Conservation (phyloP, 1,284 basidiomycete species). For the Apiotrichum gamsii region DNA sequence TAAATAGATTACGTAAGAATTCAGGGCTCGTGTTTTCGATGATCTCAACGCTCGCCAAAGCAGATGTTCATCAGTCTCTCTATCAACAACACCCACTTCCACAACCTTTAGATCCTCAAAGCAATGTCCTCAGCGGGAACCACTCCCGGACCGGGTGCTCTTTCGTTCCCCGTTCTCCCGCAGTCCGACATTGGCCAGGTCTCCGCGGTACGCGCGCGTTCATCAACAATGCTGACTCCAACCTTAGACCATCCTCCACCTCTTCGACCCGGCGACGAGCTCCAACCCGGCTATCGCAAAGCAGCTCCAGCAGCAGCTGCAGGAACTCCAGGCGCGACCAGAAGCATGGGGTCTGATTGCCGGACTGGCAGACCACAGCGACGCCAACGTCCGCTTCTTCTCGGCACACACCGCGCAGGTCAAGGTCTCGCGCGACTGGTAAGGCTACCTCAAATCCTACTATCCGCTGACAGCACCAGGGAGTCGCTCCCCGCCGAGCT, state of each 20-base stretch:
- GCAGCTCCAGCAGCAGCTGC: slow-evolving; percentile 41
- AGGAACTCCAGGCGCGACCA: slow-evolving; percentile 37
- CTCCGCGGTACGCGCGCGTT: slow-evolving; percentile 22
- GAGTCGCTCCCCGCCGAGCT: slow-evolving; percentile 42
- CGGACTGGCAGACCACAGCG: slow-evolving; percentile 46
- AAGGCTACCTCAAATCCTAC: slow-evolving; percentile 28
- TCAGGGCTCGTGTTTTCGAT: too few species aligned
- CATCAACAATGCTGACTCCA: background rate
- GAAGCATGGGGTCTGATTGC: slow-evolving; percentile 47
- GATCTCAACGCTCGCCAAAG: too few species aligned
- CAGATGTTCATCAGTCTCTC: too few species aligned
- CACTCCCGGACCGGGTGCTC: too few species aligned
- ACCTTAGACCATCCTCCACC: slow-evolving; percentile 37
- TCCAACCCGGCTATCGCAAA: slow-evolving; percentile 36
- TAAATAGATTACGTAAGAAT: too few species aligned
- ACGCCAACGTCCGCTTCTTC: slow-evolving; percentile 81
- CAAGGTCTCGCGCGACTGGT: slow-evolving; percentile 86
- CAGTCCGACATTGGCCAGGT: slow-evolving; percentile 33
- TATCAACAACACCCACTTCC: too few species aligned
- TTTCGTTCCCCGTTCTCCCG: slow-evolving; percentile 32
- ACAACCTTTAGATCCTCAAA: too few species aligned
- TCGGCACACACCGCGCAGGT: slow-evolving; percentile 84
- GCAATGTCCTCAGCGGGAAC: too few species aligned
- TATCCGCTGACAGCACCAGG: slow-evolving; percentile 19
- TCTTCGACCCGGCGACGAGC: slow-evolving; percentile 35